A percentile compares a stretch with the other conserved stretches of the same genome.
Evolutionary conservation across 2,329 filamentous ascomycete genomes (phyloP).

Genomic region (Colletotrichum tamarilloi): DNA sequence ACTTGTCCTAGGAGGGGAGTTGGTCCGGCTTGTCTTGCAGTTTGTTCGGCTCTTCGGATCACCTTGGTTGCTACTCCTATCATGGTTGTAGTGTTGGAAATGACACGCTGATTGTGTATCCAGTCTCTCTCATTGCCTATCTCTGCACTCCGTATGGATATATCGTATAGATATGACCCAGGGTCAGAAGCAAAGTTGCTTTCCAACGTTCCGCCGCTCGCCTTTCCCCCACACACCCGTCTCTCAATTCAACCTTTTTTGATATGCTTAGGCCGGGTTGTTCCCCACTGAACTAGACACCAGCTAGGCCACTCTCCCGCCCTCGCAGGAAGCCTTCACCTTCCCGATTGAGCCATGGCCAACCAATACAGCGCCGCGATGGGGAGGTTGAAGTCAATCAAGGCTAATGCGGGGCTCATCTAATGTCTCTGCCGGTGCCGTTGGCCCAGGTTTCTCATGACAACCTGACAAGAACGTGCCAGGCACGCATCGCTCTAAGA

Average conservation of each 20-base stretch:
- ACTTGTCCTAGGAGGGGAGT: slow-evolving; percentile 7
- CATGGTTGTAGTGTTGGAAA: slow-evolving; percentile 12
- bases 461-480: slow-evolving; percentile 32
- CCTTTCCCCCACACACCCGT: not conserved
- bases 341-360: slow-evolving; percentile 28
- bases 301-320: slow-evolving; percentile 30
- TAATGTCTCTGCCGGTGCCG: not conserved
- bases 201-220: not conserved
- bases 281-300: slow-evolving; percentile 26
- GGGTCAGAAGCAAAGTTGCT: not conserved
- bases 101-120: not conserved
- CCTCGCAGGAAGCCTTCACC: slow-evolving; percentile 20
- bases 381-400: not conserved
- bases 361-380: not conserved
- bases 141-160: not conserved
- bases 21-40: slow-evolving; percentile 6
- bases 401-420: not conserved
- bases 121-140: not conserved
- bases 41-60: not conserved
- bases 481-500: slow-evolving; percentile 35
- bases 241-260: not conserved
- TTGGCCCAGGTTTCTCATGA: not conserved
- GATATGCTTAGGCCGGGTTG: not conserved
- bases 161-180: not conserved
- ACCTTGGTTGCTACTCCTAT: not conserved